Evolutionary conservation across 805 yeast species (phyloP).

Genomic region (Starmerella gropengiesseri): DNA sequence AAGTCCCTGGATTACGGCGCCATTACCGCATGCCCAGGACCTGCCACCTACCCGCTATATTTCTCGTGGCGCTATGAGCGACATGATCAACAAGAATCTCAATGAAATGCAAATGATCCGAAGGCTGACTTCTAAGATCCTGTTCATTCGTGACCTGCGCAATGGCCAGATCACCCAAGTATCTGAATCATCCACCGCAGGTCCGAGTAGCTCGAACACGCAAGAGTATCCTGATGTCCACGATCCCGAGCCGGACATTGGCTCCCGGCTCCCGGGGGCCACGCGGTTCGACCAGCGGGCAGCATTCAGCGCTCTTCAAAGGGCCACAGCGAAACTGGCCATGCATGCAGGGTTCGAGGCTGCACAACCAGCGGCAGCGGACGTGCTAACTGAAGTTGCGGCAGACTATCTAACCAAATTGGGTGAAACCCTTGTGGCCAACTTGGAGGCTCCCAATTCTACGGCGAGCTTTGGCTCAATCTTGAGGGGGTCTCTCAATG

Average conservation of each 20-base stretch:
- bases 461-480: slow-evolving; percentile 36
- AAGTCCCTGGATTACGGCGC: slow-evolving; percentile 15
- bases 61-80: slow-evolving; percentile 44
- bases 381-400: slow-evolving; percentile 71
- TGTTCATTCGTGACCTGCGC: slow-evolving; percentile 82
- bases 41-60: slow-evolving; percentile 33
- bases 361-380: slow-evolving; percentile 65
- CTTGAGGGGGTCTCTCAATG: slow-evolving; percentile 54
- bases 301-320: slow-evolving; percentile 54
- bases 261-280: slow-evolving; percentile 62
- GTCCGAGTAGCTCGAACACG: background rate
- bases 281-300: slow-evolving; percentile 50
- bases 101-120: slow-evolving; percentile 77
- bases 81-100: slow-evolving; percentile 53
- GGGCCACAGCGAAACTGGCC: slow-evolving; percentile 62
- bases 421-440: slow-evolving; percentile 57
- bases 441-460: slow-evolving; percentile 46
- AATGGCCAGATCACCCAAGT: slow-evolving; percentile 25
- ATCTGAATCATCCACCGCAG: background rate
- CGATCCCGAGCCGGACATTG: slow-evolving; percentile 70
- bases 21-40: slow-evolving; percentile 30
- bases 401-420: slow-evolving; percentile 68
- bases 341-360: slow-evolving; percentile 92
- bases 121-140: slow-evolving; percentile 76
- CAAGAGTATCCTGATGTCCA: slow-evolving; percentile 32